These are phyloP conservation scores for Ophiostoma sp. DNA, from an alignment of 2,329 filamentous ascomycete genomes.

Conservation along the genomic window DNA sequence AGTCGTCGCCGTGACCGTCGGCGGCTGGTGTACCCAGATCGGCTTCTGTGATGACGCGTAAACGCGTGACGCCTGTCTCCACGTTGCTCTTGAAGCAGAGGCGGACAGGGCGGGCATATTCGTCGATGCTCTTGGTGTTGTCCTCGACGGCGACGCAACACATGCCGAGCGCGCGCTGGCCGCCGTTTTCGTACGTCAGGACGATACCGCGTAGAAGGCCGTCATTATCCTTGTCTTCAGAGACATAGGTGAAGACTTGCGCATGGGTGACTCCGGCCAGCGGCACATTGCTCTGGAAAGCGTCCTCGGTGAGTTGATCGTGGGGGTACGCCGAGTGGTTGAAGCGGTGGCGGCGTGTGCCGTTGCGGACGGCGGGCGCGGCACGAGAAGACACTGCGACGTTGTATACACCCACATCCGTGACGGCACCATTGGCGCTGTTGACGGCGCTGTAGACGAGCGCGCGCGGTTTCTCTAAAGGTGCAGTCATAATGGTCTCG, in stretches of 20 bases:
- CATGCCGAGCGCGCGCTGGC: not conserved
- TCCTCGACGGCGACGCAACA: not conserved
- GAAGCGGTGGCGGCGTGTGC: not conserved
- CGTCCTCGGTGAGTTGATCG: not conserved
- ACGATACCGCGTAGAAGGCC: not conserved
- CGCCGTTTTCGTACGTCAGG: not conserved
- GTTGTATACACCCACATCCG: not conserved
- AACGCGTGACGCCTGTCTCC: not conserved
- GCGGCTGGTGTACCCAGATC: too few species aligned
- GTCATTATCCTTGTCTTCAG: too few species aligned
- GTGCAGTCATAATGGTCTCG: not conserved
- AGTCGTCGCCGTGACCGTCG: not conserved
- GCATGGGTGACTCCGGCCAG: not conserved
- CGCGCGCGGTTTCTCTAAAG: not conserved
- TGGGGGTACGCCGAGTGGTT: not conserved
- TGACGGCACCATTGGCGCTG: not conserved
- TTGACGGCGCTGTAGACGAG: not conserved
- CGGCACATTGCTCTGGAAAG: not conserved
- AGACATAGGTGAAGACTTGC: not conserved
- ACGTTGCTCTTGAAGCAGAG: not conserved
- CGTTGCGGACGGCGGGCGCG: not conserved
- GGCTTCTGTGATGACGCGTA: not conserved
- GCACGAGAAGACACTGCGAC: not conserved
- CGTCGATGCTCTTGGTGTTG: not conserved
- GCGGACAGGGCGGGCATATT: not conserved